Evolutionary conservation across 345 rosid species (phyloP), one percentile per base, ranked within the genome.

Genomic region (Litchi chinensis): DNA sequence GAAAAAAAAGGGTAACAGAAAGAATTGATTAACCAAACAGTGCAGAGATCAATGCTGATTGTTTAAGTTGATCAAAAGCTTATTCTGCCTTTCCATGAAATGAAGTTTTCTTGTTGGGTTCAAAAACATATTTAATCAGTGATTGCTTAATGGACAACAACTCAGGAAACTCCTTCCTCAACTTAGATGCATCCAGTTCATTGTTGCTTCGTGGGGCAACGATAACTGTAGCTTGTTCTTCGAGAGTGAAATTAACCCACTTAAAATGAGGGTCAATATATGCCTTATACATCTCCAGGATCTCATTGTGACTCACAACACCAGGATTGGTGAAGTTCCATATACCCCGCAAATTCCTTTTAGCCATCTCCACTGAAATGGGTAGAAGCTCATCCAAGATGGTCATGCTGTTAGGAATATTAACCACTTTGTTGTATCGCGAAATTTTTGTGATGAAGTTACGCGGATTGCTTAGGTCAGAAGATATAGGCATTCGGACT

Each of bases 301-400:
- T 85, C 85, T 91, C 95, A 73, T 93, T 93, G 87, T 91, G 95
- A 68, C 93, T 90, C 76, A 90, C 92, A 65, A 82, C 95, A 48
- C 97, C 92, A 0, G 93, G 97, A 80, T 93, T 93, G 59, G 97
- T 93, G 86, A 93, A 91, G 86, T 91, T 91, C 93, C 93, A 91
- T 52, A 91, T 90, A 0, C 95, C 97, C 82, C 65, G 90, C 73
- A 90, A 73, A 84, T 91, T 89, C 76, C 95, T 81, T 74, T 90
- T 93, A 0, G 93, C 97, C 95, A 93, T 93, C 84, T 93, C 95
- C 12, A 93, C 82, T 28, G 97, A 88, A 76, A 93, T 85, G 5
- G 95, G 95, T 62, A 93, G 77, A 72, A 93, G 93, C 79, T 91
- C 97, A 57, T 93, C 95, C 85, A 93, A 62, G 65, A 91, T 81